Percentiles rank a stretch among this genome's conserved stretches.
Evolutionary conservation across 768 basidiomycete genomes (phyloP).

Genomic region (Daedaleopsis nitida): DNA sequence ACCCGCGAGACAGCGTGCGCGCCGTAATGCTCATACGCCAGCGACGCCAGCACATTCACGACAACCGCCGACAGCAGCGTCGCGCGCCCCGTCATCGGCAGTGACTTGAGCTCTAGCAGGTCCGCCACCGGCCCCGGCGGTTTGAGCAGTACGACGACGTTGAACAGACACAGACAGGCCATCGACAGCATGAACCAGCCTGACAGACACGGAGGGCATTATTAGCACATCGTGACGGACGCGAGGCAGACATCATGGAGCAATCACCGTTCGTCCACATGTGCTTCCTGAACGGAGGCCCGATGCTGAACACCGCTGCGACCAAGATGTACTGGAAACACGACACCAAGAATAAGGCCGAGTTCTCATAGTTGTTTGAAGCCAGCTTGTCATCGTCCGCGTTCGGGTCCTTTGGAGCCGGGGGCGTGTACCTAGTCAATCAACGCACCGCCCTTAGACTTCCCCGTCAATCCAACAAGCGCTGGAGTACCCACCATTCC

Average conservation of each 20-base stretch:
- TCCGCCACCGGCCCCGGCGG: slow-evolving; percentile 61
- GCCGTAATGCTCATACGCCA: slow-evolving; percentile 79
- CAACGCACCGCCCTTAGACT: background rate
- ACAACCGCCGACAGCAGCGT: slow-evolving; percentile 68
- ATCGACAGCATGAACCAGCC: slow-evolving; percentile 83
- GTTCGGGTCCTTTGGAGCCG: slow-evolving; percentile 46
- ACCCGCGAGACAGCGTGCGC: slow-evolving; percentile 56
- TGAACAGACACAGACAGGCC: slow-evolving; percentile 67
- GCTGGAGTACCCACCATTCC: slow-evolving; percentile 61
- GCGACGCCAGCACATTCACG: slow-evolving; percentile 70
- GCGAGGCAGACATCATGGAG: background rate
- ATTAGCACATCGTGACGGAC: slow-evolving; percentile 1
- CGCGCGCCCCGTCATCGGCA: slow-evolving; percentile 69
- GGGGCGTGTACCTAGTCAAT: slow-evolving; percentile 71
- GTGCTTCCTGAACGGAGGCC: slow-evolving; percentile 92
- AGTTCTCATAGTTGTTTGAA: slow-evolving; percentile 89
- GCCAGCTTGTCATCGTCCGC: slow-evolving; percentile 69
- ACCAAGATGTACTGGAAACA: slow-evolving; percentile 99
- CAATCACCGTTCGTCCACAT: slow-evolving; percentile 89
- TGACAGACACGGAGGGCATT: background rate
- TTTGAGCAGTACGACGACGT: slow-evolving; percentile 71
- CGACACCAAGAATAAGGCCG: slow-evolving; percentile 88
- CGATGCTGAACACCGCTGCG: slow-evolving; percentile 96
- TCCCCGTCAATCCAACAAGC: background rate
- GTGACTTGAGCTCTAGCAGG: slow-evolving; percentile 74